Evolutionary conservation across 495 filamentous ascomycete genomes (phyloP), one percentile per base, ranked within the genome.

Genomic region (Talaromyces adpressus): DNA sequence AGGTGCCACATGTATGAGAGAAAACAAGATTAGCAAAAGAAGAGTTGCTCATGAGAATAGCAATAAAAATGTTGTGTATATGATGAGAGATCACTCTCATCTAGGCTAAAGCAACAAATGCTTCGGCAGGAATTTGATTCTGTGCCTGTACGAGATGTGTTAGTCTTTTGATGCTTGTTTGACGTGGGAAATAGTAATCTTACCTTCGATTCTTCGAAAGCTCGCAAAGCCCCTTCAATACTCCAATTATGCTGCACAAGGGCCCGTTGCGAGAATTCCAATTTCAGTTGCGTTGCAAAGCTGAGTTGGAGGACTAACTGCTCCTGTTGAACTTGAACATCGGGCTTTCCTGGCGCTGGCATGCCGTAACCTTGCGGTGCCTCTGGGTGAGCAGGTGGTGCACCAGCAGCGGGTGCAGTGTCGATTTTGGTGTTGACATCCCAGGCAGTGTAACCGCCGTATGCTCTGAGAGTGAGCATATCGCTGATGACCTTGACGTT

Each of bases 401-500:
- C 60, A 18, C 66, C 36, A 36, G 57, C 65, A 14, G 65, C 34
- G 18, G 63, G 47, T 62, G 72, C 52, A 23, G 70, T 56, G 69
- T 66, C 62, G 63, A 65, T 76, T 63, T 69, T 66, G 74, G 74
- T 68, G 65, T 81, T 80, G 59, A 78, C 75, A 53, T 75, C 74
- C 82, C 85, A 89, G 29, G 85, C 84, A 34, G 83, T 79, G 34
- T 76, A 70, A 36, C 87, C 87, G 32, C 87, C 85, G 65, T 83
- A 89, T 1, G 85, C 81, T 52, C 89, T 83, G 27, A 96, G 72
- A 22, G 84, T 83, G 54, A 95, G 79, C 68, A 91, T 84, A 72
- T 98, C 93, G 70, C 82, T 92, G 59, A 92, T 79, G 20, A 97
- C 90, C 47, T 92, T 82, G 47, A 97, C 85, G 3, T 82, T 81